Conservation (phyloP, 345 rosid species). For the Iberis pinnata region DNA sequence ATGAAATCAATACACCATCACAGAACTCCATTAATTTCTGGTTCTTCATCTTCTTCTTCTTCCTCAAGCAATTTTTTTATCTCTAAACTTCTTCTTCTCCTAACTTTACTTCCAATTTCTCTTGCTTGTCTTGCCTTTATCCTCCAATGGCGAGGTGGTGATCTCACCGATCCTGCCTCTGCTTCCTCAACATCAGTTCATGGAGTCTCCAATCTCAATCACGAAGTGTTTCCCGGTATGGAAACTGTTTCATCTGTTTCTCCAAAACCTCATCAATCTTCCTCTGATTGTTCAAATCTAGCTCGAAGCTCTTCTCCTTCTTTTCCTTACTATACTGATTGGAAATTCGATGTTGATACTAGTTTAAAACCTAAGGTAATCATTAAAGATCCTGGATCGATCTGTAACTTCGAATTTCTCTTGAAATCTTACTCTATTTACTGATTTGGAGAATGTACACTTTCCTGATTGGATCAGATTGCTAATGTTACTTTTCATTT, state of each 20-base stretch:
- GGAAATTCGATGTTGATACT: conserved; percentile 61
- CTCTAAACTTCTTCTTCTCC: conserved; percentile 64
- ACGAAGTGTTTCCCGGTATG: conserved; percentile 86
- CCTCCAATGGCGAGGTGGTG: conserved; percentile 92
- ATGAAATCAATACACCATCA: conserved; percentile 66
- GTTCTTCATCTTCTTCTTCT: conserved; percentile 33
- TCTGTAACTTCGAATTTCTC: too few relatives aligned
- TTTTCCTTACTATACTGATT: conserved; percentile 64
- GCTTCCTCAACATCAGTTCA: conserved; percentile 56
- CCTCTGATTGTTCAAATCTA: conserved; percentile 55
- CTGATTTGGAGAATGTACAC: not conserved
- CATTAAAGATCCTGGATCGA: not conserved
- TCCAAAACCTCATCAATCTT: conserved; percentile 46
- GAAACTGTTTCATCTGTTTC: conserved; percentile 63
- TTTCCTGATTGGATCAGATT: not conserved
- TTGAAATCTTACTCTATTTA: not conserved
- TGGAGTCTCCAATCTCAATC: conserved; percentile 48
- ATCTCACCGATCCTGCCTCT: conserved; percentile 52
- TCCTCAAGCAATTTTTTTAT: conserved; percentile 40
- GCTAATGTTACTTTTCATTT: conserved; percentile 2
- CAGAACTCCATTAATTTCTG: conserved; percentile 46
- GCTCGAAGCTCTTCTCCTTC: conserved; percentile 68
- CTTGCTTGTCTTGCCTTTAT: conserved; percentile 78
- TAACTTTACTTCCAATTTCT: conserved; percentile 76
- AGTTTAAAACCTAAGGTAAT: conserved; percentile 60